These are phyloP conservation scores for Lagenidium sp. DNA, from an alignment of 352 stramenopile species.

Conservation along the genomic window DNA sequence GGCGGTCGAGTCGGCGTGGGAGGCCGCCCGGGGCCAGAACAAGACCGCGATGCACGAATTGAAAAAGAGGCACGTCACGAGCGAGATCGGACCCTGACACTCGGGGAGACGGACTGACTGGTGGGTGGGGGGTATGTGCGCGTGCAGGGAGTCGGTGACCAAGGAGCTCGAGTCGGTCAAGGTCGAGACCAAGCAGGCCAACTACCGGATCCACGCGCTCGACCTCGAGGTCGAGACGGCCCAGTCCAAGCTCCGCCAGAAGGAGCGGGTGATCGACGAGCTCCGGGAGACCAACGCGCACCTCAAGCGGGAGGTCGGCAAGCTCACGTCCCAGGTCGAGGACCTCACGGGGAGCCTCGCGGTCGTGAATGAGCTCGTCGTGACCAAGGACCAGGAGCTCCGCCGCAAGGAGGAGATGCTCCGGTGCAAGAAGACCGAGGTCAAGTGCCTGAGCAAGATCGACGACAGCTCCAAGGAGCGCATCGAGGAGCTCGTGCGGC, in stretches of 20 bases:
- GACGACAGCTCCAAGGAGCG: constrained; percentile 70
- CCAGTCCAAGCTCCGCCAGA: constrained; percentile 63
- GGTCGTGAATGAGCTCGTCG: constrained; percentile 36
- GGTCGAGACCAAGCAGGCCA: constrained; percentile 60
- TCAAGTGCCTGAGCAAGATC: constrained; percentile 67
- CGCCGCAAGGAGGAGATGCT: constrained; percentile 56
- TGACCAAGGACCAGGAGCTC: constrained; percentile 51
- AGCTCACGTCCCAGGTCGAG: constrained; percentile 33
- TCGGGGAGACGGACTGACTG: too few species aligned
- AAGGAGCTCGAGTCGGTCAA: constrained; percentile 64
- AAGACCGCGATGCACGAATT: constrained; percentile 64
- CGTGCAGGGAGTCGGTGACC: constrained; percentile 43
- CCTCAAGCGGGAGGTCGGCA: constrained; percentile 55
- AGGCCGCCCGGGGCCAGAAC: constrained; percentile 69
- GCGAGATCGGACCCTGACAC: background rate
- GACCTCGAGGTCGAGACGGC: constrained; percentile 70
- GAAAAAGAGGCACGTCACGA: constrained; percentile 52
- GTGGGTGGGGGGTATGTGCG: too few species aligned
- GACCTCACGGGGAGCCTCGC: constrained; percentile 37
- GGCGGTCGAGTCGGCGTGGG: constrained; percentile 71
- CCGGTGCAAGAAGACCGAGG: constrained; percentile 66
- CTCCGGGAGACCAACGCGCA: constrained; percentile 51
- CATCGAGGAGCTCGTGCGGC: constrained; percentile 67
- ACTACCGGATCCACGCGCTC: constrained; percentile 60
- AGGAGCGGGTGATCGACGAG: constrained; percentile 62